Evolutionary conservation across 768 basidiomycete species (phyloP).

Genomic region (Mycena haematopus): DNA sequence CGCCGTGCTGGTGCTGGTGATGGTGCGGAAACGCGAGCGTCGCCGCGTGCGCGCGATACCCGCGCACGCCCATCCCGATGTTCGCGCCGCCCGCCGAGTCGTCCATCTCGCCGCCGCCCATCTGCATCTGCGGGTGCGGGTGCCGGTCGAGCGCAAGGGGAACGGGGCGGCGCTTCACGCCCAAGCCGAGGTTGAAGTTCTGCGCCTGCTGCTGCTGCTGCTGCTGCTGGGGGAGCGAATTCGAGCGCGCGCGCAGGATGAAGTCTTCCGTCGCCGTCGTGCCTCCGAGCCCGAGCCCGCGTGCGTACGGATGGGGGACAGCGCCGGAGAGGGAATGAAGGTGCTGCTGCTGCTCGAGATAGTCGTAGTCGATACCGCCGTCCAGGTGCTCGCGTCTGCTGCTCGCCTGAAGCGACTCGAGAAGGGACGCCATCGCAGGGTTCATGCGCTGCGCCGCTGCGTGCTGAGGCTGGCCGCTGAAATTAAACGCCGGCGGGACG

Average conservation of each 20-base stretch:
- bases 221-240: conserved; percentile 31
- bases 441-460: conserved; percentile 31
- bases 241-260: conserved; percentile 63
- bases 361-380: conserved; percentile 20
- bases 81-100: conserved; percentile 34
- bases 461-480: not conserved
- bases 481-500: conserved; percentile 31
- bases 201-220: conserved; percentile 4
- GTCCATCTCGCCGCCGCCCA: conserved; percentile 11
- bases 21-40: conserved; percentile 35
- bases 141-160: conserved; percentile 41
- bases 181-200: not conserved
- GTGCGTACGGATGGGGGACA: not conserved
- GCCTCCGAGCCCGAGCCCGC: conserved; percentile 26
- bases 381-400: conserved; percentile 9
- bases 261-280: conserved; percentile 69
- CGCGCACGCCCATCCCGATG: conserved; percentile 49
- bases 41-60: conserved; percentile 49
- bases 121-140: conserved; percentile 28
- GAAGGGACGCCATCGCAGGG: conserved; percentile 45
- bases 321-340: conserved; percentile 3
- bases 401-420: conserved; percentile 41
- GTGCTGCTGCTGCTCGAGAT: conserved; percentile 11
- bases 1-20: conserved; percentile 30
- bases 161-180: conserved; percentile 38